Evolutionary conservation across 139 green algal species (phyloP).

Genomic region (Chlorella sp.): DNA sequence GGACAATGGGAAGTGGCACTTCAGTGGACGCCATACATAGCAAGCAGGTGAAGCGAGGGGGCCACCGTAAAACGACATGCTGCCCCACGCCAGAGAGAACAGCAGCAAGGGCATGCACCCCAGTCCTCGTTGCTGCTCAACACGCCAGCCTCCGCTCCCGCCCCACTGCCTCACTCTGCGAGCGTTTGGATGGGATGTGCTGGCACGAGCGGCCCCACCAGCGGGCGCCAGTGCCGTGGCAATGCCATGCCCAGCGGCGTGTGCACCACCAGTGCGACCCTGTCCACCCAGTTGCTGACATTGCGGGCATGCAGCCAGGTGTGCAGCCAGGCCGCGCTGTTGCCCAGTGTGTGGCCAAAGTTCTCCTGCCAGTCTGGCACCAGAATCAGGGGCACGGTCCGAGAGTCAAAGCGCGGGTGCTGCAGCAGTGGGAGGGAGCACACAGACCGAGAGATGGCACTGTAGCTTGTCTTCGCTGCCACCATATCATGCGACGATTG

Average conservation of each 20-base stretch:
- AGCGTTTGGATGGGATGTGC: neutral
- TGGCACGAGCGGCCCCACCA: neutral
- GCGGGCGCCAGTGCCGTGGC: neutral
- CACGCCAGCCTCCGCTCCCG: neutral
- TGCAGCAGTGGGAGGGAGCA: no score
- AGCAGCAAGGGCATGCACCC: no score
- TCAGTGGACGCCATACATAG: no score
- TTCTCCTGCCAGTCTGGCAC: slow-evolving; percentile 1
- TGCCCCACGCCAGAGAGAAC: no score
- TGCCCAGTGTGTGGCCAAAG: slow-evolving; percentile 4
- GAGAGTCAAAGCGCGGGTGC: neutral
- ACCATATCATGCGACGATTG: no score
- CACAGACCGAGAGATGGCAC: no score
- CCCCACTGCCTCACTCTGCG: neutral
- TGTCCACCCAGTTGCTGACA: neutral
- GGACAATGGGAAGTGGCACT: no score
- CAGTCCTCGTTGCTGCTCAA: no score
- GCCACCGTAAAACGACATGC: no score
- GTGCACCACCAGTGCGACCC: neutral
- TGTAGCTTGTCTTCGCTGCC: no score
- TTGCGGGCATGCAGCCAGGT: neutral
- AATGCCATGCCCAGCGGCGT: neutral
- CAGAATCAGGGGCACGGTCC: neutral
- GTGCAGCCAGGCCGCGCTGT: neutral
- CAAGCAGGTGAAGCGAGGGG: no score